Conservation (phyloP, 805 yeast genomes). For the Myxozyma mucilagina region DNA sequence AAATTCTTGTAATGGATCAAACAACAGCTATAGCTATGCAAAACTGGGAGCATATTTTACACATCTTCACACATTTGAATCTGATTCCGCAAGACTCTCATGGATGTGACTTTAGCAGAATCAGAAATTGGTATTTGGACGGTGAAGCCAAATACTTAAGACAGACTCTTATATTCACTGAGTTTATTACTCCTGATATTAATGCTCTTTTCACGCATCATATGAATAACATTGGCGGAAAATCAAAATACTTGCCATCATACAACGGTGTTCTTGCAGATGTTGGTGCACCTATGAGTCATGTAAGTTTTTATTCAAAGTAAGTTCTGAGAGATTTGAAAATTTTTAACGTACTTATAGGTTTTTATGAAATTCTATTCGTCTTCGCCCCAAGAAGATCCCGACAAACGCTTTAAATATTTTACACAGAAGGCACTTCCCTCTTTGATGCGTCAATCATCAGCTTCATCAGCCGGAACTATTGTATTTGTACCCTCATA, state of each 20-base stretch:
- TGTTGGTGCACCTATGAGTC: constrained; percentile 60
- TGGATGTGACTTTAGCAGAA: constrained; percentile 85
- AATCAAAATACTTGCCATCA: constrained; percentile 44
- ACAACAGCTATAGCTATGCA: constrained; percentile 87
- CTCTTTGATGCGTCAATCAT: constrained; percentile 59
- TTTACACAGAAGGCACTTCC: constrained; percentile 77
- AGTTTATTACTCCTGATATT: constrained; percentile 76
- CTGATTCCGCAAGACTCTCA: constrained; percentile 75
- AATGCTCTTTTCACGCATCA: constrained; percentile 54
- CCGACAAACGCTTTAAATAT: constrained; percentile 78
- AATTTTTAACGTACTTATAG: constrained; percentile 41
- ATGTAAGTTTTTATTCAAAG: constrained; percentile 29
- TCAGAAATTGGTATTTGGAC: constrained; percentile 89
- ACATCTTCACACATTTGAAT: constrained; percentile 68
- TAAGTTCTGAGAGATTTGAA: not conserved
- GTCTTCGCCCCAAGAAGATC: constrained; percentile 57
- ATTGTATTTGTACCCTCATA: constrained; percentile 82
- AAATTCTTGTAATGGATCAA: constrained; percentile 75
- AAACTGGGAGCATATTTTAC: constrained; percentile 81
- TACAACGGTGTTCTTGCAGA: constrained; percentile 60
- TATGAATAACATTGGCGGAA: constrained; percentile 44
- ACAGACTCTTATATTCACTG: constrained; percentile 77
- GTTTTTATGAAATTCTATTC: constrained; percentile 67
- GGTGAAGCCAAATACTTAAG: constrained; percentile 72
- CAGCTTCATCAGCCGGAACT: constrained; percentile 60